phyloP scores from a whole-genome alignment of 2,329 filamentous ascomycete species.

The Aspergillus viridinutans region DNA sequence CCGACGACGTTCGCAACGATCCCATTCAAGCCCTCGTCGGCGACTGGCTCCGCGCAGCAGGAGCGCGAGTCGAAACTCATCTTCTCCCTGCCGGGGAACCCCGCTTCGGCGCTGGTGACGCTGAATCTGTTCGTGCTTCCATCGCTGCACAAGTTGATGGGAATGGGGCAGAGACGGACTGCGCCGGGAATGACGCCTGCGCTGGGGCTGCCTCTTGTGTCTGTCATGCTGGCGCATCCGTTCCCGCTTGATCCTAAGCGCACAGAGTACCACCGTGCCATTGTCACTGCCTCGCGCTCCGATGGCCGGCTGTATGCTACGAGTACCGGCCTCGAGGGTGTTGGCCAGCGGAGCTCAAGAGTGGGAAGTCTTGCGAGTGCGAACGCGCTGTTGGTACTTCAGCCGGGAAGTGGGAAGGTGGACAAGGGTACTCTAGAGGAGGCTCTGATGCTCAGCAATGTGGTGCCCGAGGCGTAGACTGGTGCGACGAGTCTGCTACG shows the following conservation, averaged over 20 bases:
- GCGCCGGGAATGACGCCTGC: constrained; percentile 47
- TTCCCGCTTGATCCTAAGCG: constrained; percentile 70
- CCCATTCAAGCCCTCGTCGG: constrained; percentile 50
- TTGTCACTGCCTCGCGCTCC: constrained; percentile 57
- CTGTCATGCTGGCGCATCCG: constrained; percentile 67
- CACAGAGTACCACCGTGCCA: constrained; percentile 85
- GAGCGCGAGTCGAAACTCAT: constrained; percentile 64
- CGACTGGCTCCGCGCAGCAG: constrained; percentile 44
- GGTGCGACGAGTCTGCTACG: neutral
- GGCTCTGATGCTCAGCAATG: constrained; percentile 70
- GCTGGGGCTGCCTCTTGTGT: constrained; percentile 66
- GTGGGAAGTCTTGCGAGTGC: constrained; percentile 86
- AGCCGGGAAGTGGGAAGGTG: constrained; percentile 49
- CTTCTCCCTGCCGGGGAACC: constrained; percentile 91
- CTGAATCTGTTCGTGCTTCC: constrained; percentile 93
- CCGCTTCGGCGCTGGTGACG: constrained; percentile 86
- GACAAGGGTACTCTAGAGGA: constrained; percentile 67
- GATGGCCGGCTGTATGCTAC: constrained; percentile 68
- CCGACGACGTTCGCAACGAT: constrained; percentile 95
- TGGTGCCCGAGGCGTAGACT: constrained; percentile 27
- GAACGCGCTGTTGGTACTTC: constrained; percentile 73
- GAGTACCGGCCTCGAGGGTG: constrained; percentile 67
- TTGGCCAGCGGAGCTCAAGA: constrained; percentile 73
- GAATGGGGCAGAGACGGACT: constrained; percentile 44
- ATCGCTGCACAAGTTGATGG: constrained; percentile 71